Base-by-base conservation (phyloP, 2,329 filamentous ascomycete genomes). In the Xylaria multiplex region DNA sequence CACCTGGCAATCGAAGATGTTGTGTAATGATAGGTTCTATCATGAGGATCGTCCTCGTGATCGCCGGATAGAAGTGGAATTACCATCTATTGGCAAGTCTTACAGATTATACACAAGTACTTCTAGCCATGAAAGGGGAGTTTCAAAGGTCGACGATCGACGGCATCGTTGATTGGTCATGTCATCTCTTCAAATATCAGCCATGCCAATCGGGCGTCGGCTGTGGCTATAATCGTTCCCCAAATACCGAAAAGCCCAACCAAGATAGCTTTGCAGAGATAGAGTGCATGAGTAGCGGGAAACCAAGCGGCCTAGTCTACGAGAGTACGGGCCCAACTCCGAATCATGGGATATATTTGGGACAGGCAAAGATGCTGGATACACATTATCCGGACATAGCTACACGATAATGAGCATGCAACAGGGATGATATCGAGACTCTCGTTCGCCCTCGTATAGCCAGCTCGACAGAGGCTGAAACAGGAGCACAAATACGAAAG, bases 91-190 rank as follows among this genome's bases (percentile, higher is more conserved):
- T 35, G 8, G 6, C 9, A 35, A 48, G 63, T 67, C 53, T 19
- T 42, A 24, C 68, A 59, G 69, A 30, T 30, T 30, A 5, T 2
- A 19, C 19, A 48, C 2, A 22, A 22, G 46, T 49, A 50, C 6
- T 16, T 14, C 24, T 50, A 16, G 2, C 30, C 35, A 24, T 54
- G 40, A 13, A 22, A 66, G 68, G 68, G 68, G 59, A 61, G 72
- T 73, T 73, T 74, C 70, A 74, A 71, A 66, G 67, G 69, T 66
- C 42, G 56, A 32, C 58, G 16, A 11, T 40, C 27, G 14, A 65
- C 52, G 66, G 65, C 65, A 11, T 32, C 6, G 50, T 24, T 67
- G 42, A 67, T 70, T 67, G 65, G 66, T 52, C 45, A 19, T 45
- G 42, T 27, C 43, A 30, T 45, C 42, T 59, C 48, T 50, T 65